These are phyloP conservation scores for Suhomyces sp. DNA, from an alignment of 805 yeast genomes.

Conservation along the genomic window DNA sequence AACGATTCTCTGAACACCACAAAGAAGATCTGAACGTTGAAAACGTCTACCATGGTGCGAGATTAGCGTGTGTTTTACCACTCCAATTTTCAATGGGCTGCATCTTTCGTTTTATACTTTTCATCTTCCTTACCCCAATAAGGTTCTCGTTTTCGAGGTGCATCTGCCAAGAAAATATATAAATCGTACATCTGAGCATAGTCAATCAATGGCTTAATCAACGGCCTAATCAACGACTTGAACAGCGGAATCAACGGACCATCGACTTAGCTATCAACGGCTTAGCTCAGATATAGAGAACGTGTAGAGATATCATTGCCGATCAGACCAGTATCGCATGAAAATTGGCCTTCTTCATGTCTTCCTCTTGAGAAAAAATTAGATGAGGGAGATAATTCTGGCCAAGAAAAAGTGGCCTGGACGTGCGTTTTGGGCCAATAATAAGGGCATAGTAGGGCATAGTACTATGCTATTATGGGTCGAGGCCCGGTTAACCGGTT, in stretches of 20 bases:
- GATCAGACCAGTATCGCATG: too few relatives aligned
- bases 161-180: background rate
- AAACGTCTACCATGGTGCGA: slow-evolving; percentile 48
- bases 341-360: too few relatives aligned
- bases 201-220: background rate
- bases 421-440: background rate
- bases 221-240: too few relatives aligned
- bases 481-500: background rate
- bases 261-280: background rate
- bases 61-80: background rate
- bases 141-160: background rate
- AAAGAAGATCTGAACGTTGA: slow-evolving; percentile 76
- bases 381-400: background rate
- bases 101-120: background rate
- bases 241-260: too few relatives aligned
- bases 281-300: background rate
- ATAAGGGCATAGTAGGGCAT: background rate
- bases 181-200: background rate
- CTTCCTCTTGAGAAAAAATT: background rate
- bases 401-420: background rate
- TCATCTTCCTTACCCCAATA: background rate
- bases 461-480: background rate
- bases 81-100: background rate
- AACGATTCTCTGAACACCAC: slow-evolving; percentile 90
- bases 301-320: too few relatives aligned